Percentiles rank a stretch among this genome's conserved stretches.
Evolutionary conservation across 371 early-diverging fungal species (phyloP).

Genomic region (Circinella minor): DNA sequence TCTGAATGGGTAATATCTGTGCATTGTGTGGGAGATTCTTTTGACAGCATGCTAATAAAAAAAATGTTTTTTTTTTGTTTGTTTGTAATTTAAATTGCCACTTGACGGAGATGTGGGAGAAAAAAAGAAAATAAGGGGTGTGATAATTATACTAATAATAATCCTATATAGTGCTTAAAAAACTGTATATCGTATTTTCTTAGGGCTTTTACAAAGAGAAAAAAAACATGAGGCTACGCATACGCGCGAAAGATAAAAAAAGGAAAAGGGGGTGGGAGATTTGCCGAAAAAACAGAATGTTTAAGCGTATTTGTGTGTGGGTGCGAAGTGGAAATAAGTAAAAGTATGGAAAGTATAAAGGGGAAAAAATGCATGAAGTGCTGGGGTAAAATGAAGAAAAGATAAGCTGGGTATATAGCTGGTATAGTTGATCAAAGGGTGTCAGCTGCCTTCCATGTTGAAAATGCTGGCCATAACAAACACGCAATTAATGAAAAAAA

Average conservation of each 20-base stretch:
- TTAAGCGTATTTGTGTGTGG: background rate
- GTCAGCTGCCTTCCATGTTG: too few species aligned
- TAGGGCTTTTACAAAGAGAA: background rate
- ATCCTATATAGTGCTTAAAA: too few species aligned
- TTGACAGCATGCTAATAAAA: too few species aligned
- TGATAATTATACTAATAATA: background rate
- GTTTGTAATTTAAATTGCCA: too few species aligned
- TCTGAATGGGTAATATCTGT: too few species aligned
- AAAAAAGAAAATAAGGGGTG: background rate
- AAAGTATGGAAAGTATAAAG: background rate
- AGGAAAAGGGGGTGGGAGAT: background rate
- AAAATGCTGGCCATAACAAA: too few species aligned
- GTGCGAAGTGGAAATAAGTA: background rate
- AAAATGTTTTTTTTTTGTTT: too few species aligned
- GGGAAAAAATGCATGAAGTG: background rate
- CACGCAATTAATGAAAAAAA: too few species aligned
- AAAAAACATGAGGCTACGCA: slow-evolving; percentile 3
- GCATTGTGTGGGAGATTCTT: too few species aligned
- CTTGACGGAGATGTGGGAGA: background rate
- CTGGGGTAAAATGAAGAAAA: background rate
- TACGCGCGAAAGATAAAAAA: background rate
- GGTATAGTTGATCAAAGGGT: too few species aligned
- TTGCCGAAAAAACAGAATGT: background rate
- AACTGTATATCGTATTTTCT: background rate
- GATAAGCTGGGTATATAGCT: too few species aligned